Percentiles rank a stretch among this genome's conserved stretches.
phyloP scores from a whole-genome alignment of 345 rosid species.

The Erodium maritimum region DNA sequence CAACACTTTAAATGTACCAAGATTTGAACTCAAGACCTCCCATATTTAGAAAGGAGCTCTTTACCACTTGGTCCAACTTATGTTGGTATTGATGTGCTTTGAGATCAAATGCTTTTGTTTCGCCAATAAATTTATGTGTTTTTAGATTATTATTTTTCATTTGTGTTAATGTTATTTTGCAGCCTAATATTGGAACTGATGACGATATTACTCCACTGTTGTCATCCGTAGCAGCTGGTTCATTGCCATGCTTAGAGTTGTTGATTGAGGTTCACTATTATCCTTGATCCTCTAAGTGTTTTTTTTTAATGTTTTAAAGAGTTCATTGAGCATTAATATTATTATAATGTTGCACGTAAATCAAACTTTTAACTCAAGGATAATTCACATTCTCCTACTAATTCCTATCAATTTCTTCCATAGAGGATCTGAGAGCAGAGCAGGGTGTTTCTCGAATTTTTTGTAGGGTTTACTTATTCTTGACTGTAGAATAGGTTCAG shows the following conservation, averaged over 20 bases:
- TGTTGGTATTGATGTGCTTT: no score
- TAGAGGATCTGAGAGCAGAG: neutral
- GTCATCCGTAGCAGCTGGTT: slow-evolving; percentile 90
- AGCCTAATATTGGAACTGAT: slow-evolving; percentile 87
- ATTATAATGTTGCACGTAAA: neutral
- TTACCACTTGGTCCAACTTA: no score
- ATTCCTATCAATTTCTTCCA: neutral
- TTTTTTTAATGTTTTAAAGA: neutral
- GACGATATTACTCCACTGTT: slow-evolving; percentile 70
- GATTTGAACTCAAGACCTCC: no score
- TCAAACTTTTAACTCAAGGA: no score
- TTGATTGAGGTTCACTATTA: slow-evolving; percentile 54
- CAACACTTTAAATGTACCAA: no score
- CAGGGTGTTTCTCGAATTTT: neutral
- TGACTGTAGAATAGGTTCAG: neutral
- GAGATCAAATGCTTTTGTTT: neutral
- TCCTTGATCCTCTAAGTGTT: slow-evolving; percentile 5
- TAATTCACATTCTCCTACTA: neutral
- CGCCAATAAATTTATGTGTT: neutral
- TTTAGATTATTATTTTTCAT: no score
- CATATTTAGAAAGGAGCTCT: no score
- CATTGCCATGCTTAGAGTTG: slow-evolving; percentile 58
- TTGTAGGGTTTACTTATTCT: neutral
- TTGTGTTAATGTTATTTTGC: slow-evolving; percentile 19
- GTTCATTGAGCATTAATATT: neutral